These are phyloP conservation scores for Amanita rubescens DNA, from an alignment of 768 basidiomycete genomes.

Conservation along the genomic window DNA sequence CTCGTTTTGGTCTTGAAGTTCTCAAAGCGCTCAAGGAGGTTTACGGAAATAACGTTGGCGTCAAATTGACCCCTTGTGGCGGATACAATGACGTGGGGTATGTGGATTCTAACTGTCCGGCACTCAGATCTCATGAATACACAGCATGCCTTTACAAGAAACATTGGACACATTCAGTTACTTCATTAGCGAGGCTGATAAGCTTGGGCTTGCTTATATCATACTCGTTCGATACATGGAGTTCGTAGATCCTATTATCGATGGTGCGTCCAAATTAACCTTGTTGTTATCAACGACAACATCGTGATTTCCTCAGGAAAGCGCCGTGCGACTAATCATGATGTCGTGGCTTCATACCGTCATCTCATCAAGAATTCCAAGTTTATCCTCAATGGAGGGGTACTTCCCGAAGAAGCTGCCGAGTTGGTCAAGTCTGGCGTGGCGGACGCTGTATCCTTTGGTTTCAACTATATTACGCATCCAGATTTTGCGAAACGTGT, in stretches of 20 bases:
- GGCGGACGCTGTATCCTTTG: slow-evolving; percentile 30
- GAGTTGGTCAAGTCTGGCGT: slow-evolving; percentile 26
- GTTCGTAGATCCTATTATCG: slow-evolving; percentile 17
- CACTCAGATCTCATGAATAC: neutral
- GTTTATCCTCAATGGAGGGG: slow-evolving; percentile 29
- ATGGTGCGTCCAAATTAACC: slow-evolving; percentile 19
- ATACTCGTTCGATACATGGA: slow-evolving; percentile 21
- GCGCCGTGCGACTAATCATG: slow-evolving; percentile 28
- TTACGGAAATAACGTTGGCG: slow-evolving; percentile 36
- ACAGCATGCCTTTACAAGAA: slow-evolving; percentile 37
- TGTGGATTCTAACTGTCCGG: slow-evolving; percentile 2
- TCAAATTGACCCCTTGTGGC: slow-evolving; percentile 38
- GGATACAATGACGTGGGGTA: slow-evolving; percentile 41
- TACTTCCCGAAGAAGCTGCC: slow-evolving; percentile 31
- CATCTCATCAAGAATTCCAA: slow-evolving; percentile 29
- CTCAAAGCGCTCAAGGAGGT: slow-evolving; percentile 33
- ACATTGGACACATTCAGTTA: slow-evolving; percentile 34
- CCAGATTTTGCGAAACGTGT: slow-evolving; percentile 35
- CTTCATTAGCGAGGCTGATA: slow-evolving; percentile 33
- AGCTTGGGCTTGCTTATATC: slow-evolving; percentile 28
- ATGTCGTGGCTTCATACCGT: slow-evolving; percentile 31
- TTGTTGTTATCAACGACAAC: neutral
- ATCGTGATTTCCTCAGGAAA: slow-evolving; percentile 17
- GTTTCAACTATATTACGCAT: slow-evolving; percentile 30
- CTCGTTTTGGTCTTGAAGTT: slow-evolving; percentile 45